Conservation (phyloP, 2,329 filamentous ascomycete genomes). For the Sporothrix euskadiensis region DNA sequence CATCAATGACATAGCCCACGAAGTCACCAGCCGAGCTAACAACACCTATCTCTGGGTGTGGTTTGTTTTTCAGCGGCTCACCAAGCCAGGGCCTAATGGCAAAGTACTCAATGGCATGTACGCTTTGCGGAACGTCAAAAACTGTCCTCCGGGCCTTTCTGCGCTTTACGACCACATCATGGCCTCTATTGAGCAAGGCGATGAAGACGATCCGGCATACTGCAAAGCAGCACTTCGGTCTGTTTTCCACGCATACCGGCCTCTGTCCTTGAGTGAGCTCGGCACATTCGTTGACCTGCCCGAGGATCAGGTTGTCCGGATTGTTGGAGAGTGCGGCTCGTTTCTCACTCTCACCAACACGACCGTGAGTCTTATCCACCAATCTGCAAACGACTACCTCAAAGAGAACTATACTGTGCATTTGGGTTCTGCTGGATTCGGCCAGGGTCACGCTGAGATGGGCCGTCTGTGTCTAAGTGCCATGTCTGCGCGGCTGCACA, state of each 20-base stretch:
- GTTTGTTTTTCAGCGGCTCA: conserved; percentile 18
- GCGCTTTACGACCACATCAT: conserved; percentile 22
- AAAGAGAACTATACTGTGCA: not conserved
- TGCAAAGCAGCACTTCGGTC: conserved; percentile 4
- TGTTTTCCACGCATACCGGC: conserved; percentile 16
- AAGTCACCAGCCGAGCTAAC: conserved; percentile 13
- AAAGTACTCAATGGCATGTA: not conserved
- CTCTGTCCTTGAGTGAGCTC: conserved; percentile 9
- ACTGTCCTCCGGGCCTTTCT: conserved; percentile 9
- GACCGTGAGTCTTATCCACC: conserved; percentile 8
- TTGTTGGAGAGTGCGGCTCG: conserved; percentile 18
- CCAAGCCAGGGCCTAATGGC: not conserved
- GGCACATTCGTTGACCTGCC: not conserved
- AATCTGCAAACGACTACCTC: conserved; percentile 17
- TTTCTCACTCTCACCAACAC: conserved; percentile 11
- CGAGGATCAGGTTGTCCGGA: not conserved
- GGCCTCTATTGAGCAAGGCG: not conserved
- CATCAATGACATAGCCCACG: not conserved
- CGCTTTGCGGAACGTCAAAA: not conserved
- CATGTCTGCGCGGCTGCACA: conserved; percentile 7
- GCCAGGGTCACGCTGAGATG: not conserved
- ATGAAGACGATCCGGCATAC: not conserved
- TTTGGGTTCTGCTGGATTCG: not conserved
- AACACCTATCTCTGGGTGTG: conserved; percentile 24
- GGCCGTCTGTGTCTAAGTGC: not conserved